These are phyloP conservation scores for Phytopythium ostracodes DNA, from an alignment of 352 stramenopile genomes.

Conservation along the genomic window DNA sequence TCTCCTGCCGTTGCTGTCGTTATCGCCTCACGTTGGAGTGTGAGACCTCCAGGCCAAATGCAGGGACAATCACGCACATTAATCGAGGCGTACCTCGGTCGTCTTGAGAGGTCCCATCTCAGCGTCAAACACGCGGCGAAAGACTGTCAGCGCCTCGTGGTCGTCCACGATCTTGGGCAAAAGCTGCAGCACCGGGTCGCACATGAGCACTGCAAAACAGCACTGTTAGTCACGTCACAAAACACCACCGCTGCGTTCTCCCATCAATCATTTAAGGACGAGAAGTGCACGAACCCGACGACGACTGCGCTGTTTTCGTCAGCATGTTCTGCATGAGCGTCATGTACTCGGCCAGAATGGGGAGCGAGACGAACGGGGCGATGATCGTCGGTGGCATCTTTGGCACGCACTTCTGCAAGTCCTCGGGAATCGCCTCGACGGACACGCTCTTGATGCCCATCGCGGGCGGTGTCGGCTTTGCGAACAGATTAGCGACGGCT, in stretches of 20 bases:
- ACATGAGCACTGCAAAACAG: conserved; percentile 31
- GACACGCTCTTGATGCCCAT: conserved; percentile 71
- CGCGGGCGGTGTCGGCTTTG: conserved; percentile 36
- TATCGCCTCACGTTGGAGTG: neutral
- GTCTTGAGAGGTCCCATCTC: conserved; percentile 42
- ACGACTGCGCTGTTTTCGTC: conserved; percentile 27
- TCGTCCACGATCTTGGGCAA: conserved; percentile 70
- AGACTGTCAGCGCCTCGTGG: conserved; percentile 55
- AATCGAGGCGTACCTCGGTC: conserved; percentile 23
- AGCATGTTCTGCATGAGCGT: conserved; percentile 52
- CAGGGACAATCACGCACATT: neutral
- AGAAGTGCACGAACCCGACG: conserved; percentile 25
- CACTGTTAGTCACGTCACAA: neutral
- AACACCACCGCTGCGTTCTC: too few species aligned
- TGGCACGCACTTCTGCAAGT: conserved; percentile 41
- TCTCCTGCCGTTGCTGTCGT: conserved; percentile 46
- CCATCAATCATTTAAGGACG: too few species aligned
- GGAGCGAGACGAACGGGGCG: conserved; percentile 54
- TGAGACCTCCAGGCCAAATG: neutral
- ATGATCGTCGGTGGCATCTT: conserved; percentile 71
- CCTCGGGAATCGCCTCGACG: conserved; percentile 39
- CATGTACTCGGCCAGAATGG: conserved; percentile 76
- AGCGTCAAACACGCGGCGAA: conserved; percentile 53
- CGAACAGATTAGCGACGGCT: conserved; percentile 67
- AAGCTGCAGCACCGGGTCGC: conserved; percentile 65